Evolutionary conservation across 225 moss, liverwort and hornwort species (phyloP), one percentile per base, ranked within the genome.

Genomic region (Sphagnum tenellum): DNA sequence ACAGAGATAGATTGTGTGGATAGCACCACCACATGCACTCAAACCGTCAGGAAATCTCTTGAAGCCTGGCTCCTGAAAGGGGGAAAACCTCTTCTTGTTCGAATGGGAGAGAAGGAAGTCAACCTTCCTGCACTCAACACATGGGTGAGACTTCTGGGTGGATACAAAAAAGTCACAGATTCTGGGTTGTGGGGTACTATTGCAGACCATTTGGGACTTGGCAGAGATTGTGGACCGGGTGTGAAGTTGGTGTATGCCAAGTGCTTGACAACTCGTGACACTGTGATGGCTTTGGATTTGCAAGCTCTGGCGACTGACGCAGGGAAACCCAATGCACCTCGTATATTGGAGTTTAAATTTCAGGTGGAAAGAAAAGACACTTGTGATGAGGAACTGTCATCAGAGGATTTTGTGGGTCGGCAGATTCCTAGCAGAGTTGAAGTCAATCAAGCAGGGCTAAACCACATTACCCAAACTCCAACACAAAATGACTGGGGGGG

Each of bases 201-300:
- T 9, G 73, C 91, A 12, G 80, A 84, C 56, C 72, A 59, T 11
- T 78, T 91, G 73, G 89, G 88, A 73, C 78, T 95, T 52, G 88
- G 80, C 60, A 58, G 57, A 50, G 82, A 79, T 50, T 85, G 89
- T 79, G 94, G 89, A 56, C 89, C 91, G n/a, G 91, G 79, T 13
- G 56, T 95, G 64, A 95, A 95, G 73, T 88, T 95, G 2, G 84
- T 91, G 49, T 89, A 77, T 54, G 91, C 89, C 46, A 95, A 95
- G 69, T 88, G 89, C 50, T 77, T 95, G 60, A 86, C 81, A 64
- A 69, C 62, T 10, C 54, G 82, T 71, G 81, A 89, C 63, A 70
- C 48, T 44, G 72, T 73, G 65, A 74, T 47, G 3, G 12, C 72
- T 55, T 13, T 14, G 45, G 48, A 13, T 4, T 46, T 50, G 8